A percentile compares a stretch with the other conserved stretches of the same genome.
Conservation (phyloP, 768 basidiomycete genomes). For the Mycena galopus region DNA sequence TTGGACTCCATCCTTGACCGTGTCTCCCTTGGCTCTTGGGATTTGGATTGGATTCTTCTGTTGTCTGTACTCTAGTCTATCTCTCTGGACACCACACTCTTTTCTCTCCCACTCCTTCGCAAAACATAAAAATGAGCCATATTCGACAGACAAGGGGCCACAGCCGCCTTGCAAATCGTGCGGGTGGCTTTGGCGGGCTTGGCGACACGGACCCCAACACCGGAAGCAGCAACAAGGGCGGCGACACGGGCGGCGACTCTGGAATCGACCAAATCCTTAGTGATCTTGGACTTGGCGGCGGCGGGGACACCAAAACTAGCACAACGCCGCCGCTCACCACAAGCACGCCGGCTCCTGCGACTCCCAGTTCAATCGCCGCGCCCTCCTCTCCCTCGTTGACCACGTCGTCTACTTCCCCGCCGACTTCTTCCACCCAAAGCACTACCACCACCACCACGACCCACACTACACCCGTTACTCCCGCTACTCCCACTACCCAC, state of each 20-base stretch:
- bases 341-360: too few species aligned
- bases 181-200: constrained; percentile 19
- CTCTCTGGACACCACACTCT: constrained; percentile 31
- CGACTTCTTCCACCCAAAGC: background rate
- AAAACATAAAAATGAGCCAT: constrained; percentile 32
- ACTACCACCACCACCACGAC: background rate
- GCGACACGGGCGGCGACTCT: too few species aligned
- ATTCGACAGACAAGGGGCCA: constrained; percentile 14
- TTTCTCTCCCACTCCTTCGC: constrained; percentile 27
- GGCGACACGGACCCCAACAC: background rate
- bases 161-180: constrained; percentile 31
- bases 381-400: too few species aligned
- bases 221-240: too few species aligned
- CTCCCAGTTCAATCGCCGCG: too few species aligned
- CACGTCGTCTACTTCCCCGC: background rate
- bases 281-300: too few species aligned
- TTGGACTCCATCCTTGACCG: background rate
- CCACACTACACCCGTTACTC: background rate
- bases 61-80: constrained; percentile 15
- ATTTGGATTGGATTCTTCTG: constrained; percentile 6
- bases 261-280: too few species aligned
- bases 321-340: too few species aligned
- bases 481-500: background rate
- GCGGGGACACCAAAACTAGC: too few species aligned
- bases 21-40: background rate